Evolutionary conservation across 768 basidiomycete species (phyloP).

Genomic region (Suillus decipiens): DNA sequence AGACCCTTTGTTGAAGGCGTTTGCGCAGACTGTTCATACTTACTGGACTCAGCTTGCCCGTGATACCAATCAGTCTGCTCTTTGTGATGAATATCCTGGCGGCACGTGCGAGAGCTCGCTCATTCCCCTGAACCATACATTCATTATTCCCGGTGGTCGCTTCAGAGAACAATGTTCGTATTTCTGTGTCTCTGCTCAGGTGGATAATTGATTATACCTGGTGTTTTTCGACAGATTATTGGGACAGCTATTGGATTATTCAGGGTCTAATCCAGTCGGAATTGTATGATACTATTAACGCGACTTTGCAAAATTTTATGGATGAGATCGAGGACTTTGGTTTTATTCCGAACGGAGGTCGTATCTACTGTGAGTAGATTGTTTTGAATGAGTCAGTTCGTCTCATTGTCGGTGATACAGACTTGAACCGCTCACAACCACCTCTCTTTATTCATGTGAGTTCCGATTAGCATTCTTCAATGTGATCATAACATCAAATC

Average conservation of each 20-base stretch:
- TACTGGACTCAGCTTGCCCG: constrained; percentile 85
- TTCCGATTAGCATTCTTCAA: background rate
- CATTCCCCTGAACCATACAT: constrained; percentile 89
- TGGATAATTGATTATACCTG: background rate
- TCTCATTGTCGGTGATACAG: constrained; percentile 34
- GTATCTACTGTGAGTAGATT: constrained; percentile 71
- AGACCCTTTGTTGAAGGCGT: constrained; percentile 69
- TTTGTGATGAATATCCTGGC: constrained; percentile 54
- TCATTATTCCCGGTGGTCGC: constrained; percentile 85
- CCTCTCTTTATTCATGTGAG: constrained; percentile 82
- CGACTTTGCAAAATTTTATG: constrained; percentile 91
- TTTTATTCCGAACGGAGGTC: constrained; percentile 93
- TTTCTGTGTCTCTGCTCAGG: background rate
- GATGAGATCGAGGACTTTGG: constrained; percentile 83
- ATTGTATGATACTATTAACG: constrained; percentile 70
- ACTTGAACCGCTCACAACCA: constrained; percentile 90
- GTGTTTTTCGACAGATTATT: constrained; percentile 43
- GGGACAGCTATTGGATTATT: constrained; percentile 84
- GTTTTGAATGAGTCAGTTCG: background rate
- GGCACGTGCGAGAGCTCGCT: constrained; percentile 77
- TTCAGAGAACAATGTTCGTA: constrained; percentile 83
- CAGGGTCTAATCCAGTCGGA: constrained; percentile 85
- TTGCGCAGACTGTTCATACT: constrained; percentile 75
- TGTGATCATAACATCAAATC: background rate
- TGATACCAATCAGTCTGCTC: constrained; percentile 64